Conservation (phyloP, 495 filamentous ascomycete genomes). For the Penicillium chermesinum region DNA sequence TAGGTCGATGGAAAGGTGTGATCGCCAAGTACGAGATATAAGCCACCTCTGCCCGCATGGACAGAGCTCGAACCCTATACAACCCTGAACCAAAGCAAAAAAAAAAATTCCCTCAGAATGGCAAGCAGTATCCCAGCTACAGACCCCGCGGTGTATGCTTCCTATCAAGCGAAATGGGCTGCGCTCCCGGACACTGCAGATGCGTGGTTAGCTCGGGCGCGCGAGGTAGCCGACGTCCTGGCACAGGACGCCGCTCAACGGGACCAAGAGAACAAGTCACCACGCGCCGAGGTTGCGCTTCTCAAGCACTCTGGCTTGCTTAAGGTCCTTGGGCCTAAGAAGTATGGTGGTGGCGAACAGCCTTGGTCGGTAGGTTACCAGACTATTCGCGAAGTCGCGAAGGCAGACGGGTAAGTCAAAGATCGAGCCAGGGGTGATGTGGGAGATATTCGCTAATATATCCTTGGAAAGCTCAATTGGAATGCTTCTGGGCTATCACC, state of each 20-base stretch:
- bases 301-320: conserved; percentile 53
- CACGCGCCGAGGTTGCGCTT: conserved; percentile 49
- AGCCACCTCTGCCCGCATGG: no score
- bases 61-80: no score
- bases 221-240: conserved; percentile 49
- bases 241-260: conserved; percentile 46
- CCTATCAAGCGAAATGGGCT: conserved; percentile 44
- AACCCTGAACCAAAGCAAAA: no score
- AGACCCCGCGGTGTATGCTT: conserved; percentile 48
- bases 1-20: neutral
- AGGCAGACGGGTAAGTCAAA: conserved; percentile 46
- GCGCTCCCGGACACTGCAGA: conserved; percentile 36
- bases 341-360: conserved; percentile 55
- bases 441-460: neutral
- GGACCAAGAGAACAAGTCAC: conserved; percentile 53
- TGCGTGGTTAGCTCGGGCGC: conserved; percentile 48
- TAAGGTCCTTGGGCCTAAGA: conserved; percentile 49
- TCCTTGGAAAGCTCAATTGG: conserved; percentile 38
- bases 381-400: conserved; percentile 53
- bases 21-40: conserved; percentile 6
- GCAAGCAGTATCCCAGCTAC: conserved; percentile 27
- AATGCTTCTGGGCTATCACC: conserved; percentile 57
- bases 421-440: neutral
- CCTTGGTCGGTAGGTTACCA: conserved; percentile 53
- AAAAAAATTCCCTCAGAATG: no score